These are phyloP conservation scores for Ceratocystis ficicola DNA, from an alignment of 2,329 filamentous ascomycete genomes.

Conservation along the genomic window DNA sequence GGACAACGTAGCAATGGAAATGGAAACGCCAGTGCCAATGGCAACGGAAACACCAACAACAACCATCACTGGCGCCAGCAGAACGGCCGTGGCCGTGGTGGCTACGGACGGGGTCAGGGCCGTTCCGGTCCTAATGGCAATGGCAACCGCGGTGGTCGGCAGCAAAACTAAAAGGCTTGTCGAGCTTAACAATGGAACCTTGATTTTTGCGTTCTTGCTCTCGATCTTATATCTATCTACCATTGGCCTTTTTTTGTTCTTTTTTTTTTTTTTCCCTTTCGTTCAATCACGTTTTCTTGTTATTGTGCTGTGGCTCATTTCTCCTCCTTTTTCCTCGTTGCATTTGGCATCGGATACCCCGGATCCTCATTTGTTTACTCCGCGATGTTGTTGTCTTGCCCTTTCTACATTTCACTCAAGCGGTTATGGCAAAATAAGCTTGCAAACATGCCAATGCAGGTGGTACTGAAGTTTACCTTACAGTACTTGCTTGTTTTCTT, in stretches of 20 bases:
- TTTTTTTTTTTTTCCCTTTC: background rate
- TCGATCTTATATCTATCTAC: slow-evolving; percentile 9
- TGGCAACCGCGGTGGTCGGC: slow-evolving; percentile 22
- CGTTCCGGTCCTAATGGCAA: slow-evolving; percentile 23
- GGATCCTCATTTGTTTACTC: background rate
- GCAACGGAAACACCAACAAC: slow-evolving; percentile 7
- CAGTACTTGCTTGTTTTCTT: background rate
- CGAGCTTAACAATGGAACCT: background rate
- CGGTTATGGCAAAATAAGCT: background rate
- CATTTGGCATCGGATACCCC: slow-evolving; percentile 13
- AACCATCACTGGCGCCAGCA: slow-evolving; percentile 20
- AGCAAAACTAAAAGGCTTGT: slow-evolving; percentile 13
- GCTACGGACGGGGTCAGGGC: slow-evolving; percentile 27
- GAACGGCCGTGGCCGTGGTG: slow-evolving; percentile 22
- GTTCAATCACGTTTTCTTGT: background rate
- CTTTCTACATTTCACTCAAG: background rate
- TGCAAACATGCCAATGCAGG: background rate
- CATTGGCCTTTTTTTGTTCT: slow-evolving; percentile 6
- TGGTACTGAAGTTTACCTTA: background rate
- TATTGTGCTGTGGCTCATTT: background rate
- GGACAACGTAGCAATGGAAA: background rate
- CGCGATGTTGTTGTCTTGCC: background rate
- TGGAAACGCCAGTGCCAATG: background rate
- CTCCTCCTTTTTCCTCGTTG: background rate
- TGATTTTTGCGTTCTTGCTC: background rate